Conservation (phyloP, 805 yeast species). For the Blastobotrys americana region DNA sequence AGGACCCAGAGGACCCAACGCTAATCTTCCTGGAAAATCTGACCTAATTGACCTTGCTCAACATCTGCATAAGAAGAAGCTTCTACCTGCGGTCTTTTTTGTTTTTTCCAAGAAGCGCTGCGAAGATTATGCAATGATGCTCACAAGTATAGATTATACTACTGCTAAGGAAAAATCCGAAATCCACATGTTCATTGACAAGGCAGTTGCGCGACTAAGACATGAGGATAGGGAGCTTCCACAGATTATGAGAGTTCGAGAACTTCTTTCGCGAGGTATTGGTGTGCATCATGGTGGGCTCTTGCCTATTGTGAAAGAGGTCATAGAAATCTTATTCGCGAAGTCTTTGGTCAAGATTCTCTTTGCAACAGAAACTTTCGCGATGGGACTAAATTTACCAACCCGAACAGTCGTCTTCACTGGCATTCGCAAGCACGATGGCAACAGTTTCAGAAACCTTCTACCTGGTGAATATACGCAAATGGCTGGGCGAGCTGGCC, state of each 20-base stretch:
- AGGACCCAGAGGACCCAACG: constrained; percentile 23
- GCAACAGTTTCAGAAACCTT: constrained; percentile 68
- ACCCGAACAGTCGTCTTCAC: constrained; percentile 93
- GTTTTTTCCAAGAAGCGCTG: constrained; percentile 91
- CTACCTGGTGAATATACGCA: constrained; percentile 97
- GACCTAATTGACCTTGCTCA: constrained; percentile 73
- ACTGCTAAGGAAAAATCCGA: constrained; percentile 81
- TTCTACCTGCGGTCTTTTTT: constrained; percentile 89
- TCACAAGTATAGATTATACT: constrained; percentile 70
- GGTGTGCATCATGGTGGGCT: constrained; percentile 96
- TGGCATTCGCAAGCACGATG: constrained; percentile 84
- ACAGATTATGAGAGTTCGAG: constrained; percentile 77
- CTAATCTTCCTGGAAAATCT: constrained; percentile 68
- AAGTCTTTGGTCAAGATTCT: constrained; percentile 79
- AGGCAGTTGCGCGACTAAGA: constrained; percentile 77
- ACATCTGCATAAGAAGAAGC: constrained; percentile 52
- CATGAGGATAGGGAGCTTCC: constrained; percentile 91
- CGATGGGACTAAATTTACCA: constrained; percentile 96
- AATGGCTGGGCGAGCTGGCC: constrained; percentile 98
- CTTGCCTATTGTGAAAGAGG: constrained; percentile 86
- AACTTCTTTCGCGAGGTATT: constrained; percentile 79
- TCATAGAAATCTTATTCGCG: constrained; percentile 86
- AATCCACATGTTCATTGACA: constrained; percentile 86
- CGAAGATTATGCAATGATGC: constrained; percentile 82
- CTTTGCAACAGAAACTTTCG: constrained; percentile 97